These are phyloP conservation scores for Rhododendron griersonianum DNA, from an alignment of 148 eudicot genomes.

Conservation along the genomic window DNA sequence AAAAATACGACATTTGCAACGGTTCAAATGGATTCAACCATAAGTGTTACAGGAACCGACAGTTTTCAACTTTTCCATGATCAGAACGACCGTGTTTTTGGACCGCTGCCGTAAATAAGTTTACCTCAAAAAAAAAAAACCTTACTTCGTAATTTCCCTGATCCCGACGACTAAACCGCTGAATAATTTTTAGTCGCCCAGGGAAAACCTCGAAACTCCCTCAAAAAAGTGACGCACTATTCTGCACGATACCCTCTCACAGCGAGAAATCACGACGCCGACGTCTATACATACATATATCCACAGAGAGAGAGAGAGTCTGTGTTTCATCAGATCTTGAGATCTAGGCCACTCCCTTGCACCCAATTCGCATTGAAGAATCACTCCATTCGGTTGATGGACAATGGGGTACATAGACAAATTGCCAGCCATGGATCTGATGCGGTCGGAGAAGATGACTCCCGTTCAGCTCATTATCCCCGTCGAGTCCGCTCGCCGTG, in stretches of 20 bases:
- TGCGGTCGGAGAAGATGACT: slow-evolving; percentile 98
- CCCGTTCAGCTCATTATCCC: slow-evolving; percentile 86
- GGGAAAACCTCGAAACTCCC: background rate
- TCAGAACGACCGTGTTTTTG: no score
- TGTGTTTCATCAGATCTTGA: background rate
- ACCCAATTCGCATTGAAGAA: background rate
- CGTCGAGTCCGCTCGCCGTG: slow-evolving; percentile 93
- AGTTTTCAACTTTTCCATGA: no score
- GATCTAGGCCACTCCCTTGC: background rate
- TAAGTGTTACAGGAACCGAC: no score
- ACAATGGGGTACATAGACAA: slow-evolving; percentile 70
- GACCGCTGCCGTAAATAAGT: no score
- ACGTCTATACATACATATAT: no score
- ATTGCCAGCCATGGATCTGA: slow-evolving; percentile 86
- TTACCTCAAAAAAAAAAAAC: no score
- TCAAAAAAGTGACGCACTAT: background rate
- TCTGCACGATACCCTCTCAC: no score
- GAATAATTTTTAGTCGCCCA: background rate
- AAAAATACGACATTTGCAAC: no score
- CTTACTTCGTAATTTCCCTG: no score
- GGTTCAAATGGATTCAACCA: no score
- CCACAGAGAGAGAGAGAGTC: background rate
- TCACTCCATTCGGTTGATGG: slow-evolving; percentile 29
- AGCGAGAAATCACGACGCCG: background rate
- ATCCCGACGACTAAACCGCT: background rate